A percentile compares a stretch with the other conserved stretches of the same genome.
Conservation (phyloP, 352 stramenopile species). For the Globisporangium uncinulatum region DNA sequence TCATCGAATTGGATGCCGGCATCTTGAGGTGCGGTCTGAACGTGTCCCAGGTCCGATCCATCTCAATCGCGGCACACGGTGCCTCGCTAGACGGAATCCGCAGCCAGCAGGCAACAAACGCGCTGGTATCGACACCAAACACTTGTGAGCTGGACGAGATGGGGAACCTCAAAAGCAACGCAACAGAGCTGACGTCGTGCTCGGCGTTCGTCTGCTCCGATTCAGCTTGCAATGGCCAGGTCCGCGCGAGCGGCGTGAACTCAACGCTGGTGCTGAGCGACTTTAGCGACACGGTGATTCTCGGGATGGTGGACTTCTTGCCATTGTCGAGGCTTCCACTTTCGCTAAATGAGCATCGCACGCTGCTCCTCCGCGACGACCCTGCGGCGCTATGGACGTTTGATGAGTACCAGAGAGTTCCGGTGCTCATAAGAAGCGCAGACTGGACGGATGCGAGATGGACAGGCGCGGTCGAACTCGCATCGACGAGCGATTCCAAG, state of each 20-base stretch:
- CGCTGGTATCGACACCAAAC: constrained; percentile 7
- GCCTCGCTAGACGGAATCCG: constrained; percentile 24
- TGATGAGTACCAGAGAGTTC: constrained; percentile 24
- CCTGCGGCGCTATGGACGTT: constrained; percentile 57
- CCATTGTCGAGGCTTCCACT: constrained; percentile 39
- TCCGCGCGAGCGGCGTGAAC: constrained; percentile 8
- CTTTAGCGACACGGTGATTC: constrained; percentile 44
- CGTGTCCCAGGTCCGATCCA: constrained; percentile 22
- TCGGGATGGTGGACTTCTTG: constrained; percentile 34
- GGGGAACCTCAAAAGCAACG: constrained; percentile 1
- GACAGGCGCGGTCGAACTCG: constrained; percentile 10
- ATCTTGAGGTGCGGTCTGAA: constrained; percentile 30
- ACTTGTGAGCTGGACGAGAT: constrained; percentile 23
- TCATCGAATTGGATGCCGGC: constrained; percentile 44
- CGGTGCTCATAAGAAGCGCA: constrained; percentile 9
- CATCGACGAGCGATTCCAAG: constrained; percentile 6
- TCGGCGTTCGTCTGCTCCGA: constrained; percentile 27
- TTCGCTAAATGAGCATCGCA: constrained; percentile 38
- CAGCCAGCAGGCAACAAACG: constrained; percentile 10
- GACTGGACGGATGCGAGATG: background rate
- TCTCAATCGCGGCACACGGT: constrained; percentile 46
- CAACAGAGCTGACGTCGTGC: constrained; percentile 11
- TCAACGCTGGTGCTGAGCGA: constrained; percentile 31
- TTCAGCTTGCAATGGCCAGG: constrained; percentile 19
- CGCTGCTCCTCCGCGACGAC: constrained; percentile 55